Conservation (phyloP, 2,329 filamentous ascomycete genomes). For the Onygenales sp. region DNA sequence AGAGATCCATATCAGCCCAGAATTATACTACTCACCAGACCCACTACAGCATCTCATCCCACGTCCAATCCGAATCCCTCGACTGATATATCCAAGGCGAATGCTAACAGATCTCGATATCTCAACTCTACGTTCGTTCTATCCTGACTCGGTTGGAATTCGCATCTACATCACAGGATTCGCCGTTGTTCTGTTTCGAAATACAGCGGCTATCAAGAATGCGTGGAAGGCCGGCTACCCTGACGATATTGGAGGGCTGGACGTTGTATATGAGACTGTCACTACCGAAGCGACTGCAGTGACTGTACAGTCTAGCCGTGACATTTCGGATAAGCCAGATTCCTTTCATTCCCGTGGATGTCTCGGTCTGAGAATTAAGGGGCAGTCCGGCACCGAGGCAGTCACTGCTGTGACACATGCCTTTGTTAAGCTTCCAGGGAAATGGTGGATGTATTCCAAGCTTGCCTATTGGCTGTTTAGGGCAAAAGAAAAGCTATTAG, state of each 20-base stretch:
- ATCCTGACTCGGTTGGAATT: background rate
- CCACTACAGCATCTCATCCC: background rate
- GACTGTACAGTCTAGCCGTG: too few species aligned
- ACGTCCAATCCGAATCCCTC: background rate
- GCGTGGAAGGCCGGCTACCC: background rate
- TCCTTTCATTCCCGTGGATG: background rate
- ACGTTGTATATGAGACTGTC: too few species aligned
- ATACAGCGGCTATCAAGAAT: background rate
- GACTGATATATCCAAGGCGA: background rate
- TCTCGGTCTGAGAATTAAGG: conserved; percentile 1
- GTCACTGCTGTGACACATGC: conserved; percentile 4
- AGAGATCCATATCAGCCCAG: background rate
- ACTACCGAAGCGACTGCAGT: too few species aligned
- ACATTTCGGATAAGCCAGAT: too few species aligned
- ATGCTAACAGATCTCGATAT: background rate
- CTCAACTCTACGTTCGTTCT: background rate
- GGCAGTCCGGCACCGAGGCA: background rate
- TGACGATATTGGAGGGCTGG: background rate
- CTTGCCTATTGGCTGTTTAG: background rate
- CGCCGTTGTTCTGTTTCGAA: background rate
- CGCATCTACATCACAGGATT: background rate
- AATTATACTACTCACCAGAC: too few species aligned
- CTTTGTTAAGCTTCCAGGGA: background rate
- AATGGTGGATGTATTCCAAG: background rate
- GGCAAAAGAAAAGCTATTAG: background rate